A percentile compares a stretch with the other conserved stretches of the same genome.
Evolutionary conservation across 1,139 yeast species (phyloP).

Genomic region (Kodamaea suecica): DNA sequence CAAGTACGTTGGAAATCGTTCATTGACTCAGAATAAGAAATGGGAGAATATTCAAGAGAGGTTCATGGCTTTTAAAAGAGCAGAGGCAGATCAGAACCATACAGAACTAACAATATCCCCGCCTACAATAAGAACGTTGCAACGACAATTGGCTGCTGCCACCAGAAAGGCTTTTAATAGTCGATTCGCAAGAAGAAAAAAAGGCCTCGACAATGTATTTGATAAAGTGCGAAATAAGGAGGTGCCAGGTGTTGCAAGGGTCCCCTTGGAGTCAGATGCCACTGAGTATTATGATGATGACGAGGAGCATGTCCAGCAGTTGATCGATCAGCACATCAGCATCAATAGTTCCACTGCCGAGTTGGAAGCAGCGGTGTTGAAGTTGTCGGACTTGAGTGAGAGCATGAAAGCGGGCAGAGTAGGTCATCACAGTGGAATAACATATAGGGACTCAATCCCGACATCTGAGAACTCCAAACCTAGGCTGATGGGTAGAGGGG

Average conservation of each 20-base stretch:
- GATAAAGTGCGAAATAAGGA: slow-evolving; percentile 6
- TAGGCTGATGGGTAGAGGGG: no score
- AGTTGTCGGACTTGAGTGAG: slow-evolving; percentile 34
- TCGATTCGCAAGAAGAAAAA: slow-evolving; percentile 11
- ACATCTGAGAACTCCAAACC: no score
- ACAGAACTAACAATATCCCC: slow-evolving; percentile 15
- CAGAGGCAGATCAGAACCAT: slow-evolving; percentile 6
- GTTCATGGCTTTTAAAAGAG: slow-evolving; percentile 22
- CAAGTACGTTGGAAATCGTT: slow-evolving; percentile 36
- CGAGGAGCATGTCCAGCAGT: slow-evolving; percentile 5
- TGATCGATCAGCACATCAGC: slow-evolving; percentile 17
- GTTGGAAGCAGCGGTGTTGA: slow-evolving; percentile 29
- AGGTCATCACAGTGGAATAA: slow-evolving; percentile 11
- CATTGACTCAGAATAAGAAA: slow-evolving; percentile 32
- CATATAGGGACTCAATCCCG: no score
- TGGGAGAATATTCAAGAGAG: slow-evolving; percentile 34
- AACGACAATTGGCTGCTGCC: slow-evolving; percentile 36
- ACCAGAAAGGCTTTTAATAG: slow-evolving; percentile 27
- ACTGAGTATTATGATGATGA: slow-evolving; percentile 2
- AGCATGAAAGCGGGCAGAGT: slow-evolving; percentile 29
- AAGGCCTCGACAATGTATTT: slow-evolving; percentile 8
- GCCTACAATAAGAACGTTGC: slow-evolving; percentile 39
- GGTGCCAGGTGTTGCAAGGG: neutral
- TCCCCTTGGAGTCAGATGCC: neutral
- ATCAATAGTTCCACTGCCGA: slow-evolving; percentile 23